Evolutionary conservation across 129 eudicot species (phyloP).

Genomic region (Flaveria linearis): DNA sequence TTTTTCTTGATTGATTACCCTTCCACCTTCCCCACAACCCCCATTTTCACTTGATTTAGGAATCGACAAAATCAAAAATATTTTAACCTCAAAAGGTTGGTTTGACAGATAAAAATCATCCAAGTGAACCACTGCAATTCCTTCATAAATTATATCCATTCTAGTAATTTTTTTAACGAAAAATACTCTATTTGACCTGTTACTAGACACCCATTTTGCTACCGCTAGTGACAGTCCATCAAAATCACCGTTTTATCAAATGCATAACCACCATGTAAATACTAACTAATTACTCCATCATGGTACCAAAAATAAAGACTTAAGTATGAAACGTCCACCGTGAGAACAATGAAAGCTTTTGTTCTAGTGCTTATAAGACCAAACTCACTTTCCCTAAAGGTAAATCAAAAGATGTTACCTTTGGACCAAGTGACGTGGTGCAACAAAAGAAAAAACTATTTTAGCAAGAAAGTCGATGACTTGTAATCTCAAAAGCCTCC

Average conservation of each 20-base stretch:
- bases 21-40: too few relatives aligned
- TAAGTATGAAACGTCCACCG: not conserved
- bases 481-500: not conserved
- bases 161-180: too few relatives aligned
- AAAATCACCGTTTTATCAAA: not conserved
- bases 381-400: not conserved
- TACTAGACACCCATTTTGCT: not conserved
- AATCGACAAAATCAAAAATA: too few relatives aligned
- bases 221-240: not conserved
- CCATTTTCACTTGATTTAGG: too few relatives aligned
- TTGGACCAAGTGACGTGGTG: slow-evolving; percentile 1
- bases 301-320: not conserved
- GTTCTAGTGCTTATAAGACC: not conserved
- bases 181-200: too few relatives aligned
- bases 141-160: too few relatives aligned
- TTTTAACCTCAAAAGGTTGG: too few relatives aligned
- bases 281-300: slow-evolving; percentile 2
- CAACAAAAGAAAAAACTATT: slow-evolving; percentile 22
- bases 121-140: too few relatives aligned
- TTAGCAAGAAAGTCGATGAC: not conserved
- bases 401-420: slow-evolving; percentile 1
- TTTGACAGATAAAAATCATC: too few relatives aligned
- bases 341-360: not conserved
- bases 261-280: not conserved
- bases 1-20: too few relatives aligned